These are phyloP conservation scores for Phytopythium vexans DNA, from an alignment of 352 stramenopile genomes.

Conservation along the genomic window DNA sequence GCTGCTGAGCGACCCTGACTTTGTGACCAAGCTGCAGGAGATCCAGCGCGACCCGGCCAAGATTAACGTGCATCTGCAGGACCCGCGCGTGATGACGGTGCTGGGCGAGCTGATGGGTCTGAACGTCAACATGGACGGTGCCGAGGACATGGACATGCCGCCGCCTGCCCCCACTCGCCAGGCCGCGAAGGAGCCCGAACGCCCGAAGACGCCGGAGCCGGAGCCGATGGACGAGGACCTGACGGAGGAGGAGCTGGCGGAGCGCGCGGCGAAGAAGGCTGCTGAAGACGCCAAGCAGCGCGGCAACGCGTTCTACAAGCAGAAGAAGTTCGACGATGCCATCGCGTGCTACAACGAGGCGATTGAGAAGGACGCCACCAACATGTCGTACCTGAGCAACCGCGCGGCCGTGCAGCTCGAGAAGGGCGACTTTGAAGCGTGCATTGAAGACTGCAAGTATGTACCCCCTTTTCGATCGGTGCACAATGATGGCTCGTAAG, in stretches of 20 bases:
- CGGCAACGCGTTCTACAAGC: slow-evolving; percentile 98
- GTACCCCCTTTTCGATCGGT: slow-evolving; percentile 7
- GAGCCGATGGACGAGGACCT: slow-evolving; percentile 84
- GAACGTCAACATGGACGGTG: slow-evolving; percentile 63
- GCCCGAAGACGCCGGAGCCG: slow-evolving; percentile 32
- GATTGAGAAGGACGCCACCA: slow-evolving; percentile 92
- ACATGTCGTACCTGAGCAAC: slow-evolving; percentile 98
- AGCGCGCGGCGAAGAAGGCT: slow-evolving; percentile 53
- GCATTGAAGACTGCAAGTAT: slow-evolving; percentile 91
- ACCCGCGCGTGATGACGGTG: slow-evolving; percentile 86
- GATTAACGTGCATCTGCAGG: slow-evolving; percentile 75
- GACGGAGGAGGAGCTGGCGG: slow-evolving; percentile 80
- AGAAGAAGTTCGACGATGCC: slow-evolving; percentile 94
- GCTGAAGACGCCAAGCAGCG: slow-evolving; percentile 92
- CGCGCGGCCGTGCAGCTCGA: slow-evolving; percentile 97
- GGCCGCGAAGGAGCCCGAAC: slow-evolving; percentile 26
- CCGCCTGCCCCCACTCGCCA: slow-evolving; percentile 30
- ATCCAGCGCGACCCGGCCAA: slow-evolving; percentile 76
- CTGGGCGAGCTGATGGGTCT: slow-evolving; percentile 84
- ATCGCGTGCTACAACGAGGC: slow-evolving; percentile 96
- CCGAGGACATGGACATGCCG: slow-evolving; percentile 47
- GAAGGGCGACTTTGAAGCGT: slow-evolving; percentile 93
- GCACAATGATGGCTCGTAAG: no score
- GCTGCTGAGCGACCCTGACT: slow-evolving; percentile 91
- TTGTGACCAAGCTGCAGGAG: slow-evolving; percentile 77